Percentiles rank a stretch among this genome's conserved stretches.
These are phyloP conservation scores for Fomitopsis schrenkii DNA, from an alignment of 1,284 basidiomycete species.

Conservation along the genomic window DNA sequence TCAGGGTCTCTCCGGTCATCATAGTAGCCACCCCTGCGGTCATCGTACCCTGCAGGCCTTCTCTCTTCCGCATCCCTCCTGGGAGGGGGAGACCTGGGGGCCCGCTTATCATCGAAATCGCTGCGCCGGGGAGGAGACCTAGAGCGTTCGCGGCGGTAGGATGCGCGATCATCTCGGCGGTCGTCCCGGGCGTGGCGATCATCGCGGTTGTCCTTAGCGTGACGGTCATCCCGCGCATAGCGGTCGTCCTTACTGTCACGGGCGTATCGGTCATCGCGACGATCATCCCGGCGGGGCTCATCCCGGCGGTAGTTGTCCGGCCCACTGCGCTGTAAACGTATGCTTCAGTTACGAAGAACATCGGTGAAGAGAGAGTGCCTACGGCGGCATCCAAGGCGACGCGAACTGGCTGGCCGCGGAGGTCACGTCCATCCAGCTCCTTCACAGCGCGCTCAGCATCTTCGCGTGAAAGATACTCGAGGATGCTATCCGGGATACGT, in stretches of 20 bases:
- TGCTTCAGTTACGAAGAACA: background rate
- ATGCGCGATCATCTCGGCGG: slow-evolving; percentile 36
- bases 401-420: slow-evolving; percentile 76
- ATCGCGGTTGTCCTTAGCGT: slow-evolving; percentile 32
- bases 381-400: slow-evolving; percentile 69
- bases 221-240: slow-evolving; percentile 35
- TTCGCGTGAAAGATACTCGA: slow-evolving; percentile 84
- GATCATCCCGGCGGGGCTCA: slow-evolving; percentile 32
- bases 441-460: slow-evolving; percentile 92
- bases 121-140: slow-evolving; percentile 62
- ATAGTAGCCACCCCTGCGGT: slow-evolving; percentile 67
- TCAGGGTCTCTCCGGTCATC: slow-evolving; percentile 75
- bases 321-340: slow-evolving; percentile 48
- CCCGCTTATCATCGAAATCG: slow-evolving; percentile 64
- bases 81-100: slow-evolving; percentile 73
- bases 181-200: slow-evolving; percentile 53
- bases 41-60: slow-evolving; percentile 84
- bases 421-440: slow-evolving; percentile 77
- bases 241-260: slow-evolving; percentile 42
- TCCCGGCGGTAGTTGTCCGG: slow-evolving; percentile 68
- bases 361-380: slow-evolving; percentile 21
- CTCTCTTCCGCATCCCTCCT: slow-evolving; percentile 73
- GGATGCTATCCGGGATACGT: slow-evolving; percentile 49
- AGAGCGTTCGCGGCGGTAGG: slow-evolving; percentile 67
- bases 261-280: slow-evolving; percentile 43